Conservation (phyloP, 2,329 filamentous ascomycete genomes). For the Fusarium sulawesiense region DNA sequence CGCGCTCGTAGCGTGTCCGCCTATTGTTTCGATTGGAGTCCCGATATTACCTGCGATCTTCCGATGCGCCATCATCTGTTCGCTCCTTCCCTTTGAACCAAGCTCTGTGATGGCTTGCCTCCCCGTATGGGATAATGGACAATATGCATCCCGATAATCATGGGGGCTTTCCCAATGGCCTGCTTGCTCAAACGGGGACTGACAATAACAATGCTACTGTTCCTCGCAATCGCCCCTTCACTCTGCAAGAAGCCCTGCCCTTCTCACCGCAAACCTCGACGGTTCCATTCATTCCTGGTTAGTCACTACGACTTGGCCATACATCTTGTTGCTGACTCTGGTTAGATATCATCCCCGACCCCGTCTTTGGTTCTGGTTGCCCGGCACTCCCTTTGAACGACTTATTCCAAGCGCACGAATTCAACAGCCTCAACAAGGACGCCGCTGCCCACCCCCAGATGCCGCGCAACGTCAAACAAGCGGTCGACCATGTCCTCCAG, state of each 20-base stretch:
- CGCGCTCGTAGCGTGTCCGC: constrained; percentile 11
- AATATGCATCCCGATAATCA: constrained; percentile 48
- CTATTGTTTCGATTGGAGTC: constrained; percentile 11
- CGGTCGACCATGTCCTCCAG: constrained; percentile 78
- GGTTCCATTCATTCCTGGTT: constrained; percentile 81
- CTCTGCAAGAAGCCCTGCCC: constrained; percentile 80
- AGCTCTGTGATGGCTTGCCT: constrained; percentile 48
- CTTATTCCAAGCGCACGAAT: constrained; percentile 63
- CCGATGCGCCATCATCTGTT: constrained; percentile 46
- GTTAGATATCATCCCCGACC: constrained; percentile 74
- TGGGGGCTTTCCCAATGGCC: constrained; percentile 52
- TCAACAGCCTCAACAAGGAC: constrained; percentile 79
- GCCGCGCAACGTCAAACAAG: constrained; percentile 75
- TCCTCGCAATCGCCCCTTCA: constrained; percentile 62
- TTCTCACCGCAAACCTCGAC: constrained; percentile 86
- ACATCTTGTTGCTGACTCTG: constrained; percentile 29
- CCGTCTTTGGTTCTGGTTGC: constrained; percentile 67
- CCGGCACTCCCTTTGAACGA: constrained; percentile 63
- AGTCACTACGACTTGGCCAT: constrained; percentile 35
- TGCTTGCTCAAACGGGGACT: constrained; percentile 41
- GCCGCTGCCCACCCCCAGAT: constrained; percentile 67
- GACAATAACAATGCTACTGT: constrained; percentile 44
- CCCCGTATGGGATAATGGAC: constrained; percentile 48
- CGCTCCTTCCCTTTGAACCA: constrained; percentile 47
- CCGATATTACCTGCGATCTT: constrained; percentile 17